Evolutionary conservation across 2,329 filamentous ascomycete genomes (phyloP), one percentile per base, ranked within the genome.

Genomic region (Ascochyta koolunga): DNA sequence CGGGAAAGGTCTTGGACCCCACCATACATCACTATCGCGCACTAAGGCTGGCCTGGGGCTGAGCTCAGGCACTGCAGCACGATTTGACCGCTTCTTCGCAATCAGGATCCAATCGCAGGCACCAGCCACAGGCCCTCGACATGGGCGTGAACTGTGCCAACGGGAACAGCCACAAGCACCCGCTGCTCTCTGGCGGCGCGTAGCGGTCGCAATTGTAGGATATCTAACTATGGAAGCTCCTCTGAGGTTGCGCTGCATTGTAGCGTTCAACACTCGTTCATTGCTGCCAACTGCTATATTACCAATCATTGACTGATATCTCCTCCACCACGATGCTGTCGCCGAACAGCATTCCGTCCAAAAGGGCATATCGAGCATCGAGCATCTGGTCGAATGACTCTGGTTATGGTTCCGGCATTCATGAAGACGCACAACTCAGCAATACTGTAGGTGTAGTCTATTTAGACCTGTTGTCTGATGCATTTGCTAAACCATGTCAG

Each of bases 381-480:
- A 71, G 69, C 40, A 69, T 69, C 29, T 70, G 66, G 64, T 68
- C 64, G 18, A 52, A 69, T 22, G 70, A 74, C 49, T 74, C 70
- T n/a, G 69, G 71, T 6, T 74, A 74, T 58, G 65, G 53, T 15
- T 64, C 68, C 5, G 62, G 58, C 25, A 55, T 54, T 7, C 41
- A 65, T 19, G 64, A 66, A 22, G 52, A 56, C 19, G 13, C 13
- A 6, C 47, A 47, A 6, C 6, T 62, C 60, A 4, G 31, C 42
- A 19, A 36, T 41, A n/a, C 29, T 58, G 27, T 52, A 52, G 51
- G 51, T 41, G 13, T 49, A 41, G 8, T 25, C 33, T 16, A 10
- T 32, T 13, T 3, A 25, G 18, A 18, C 8, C 1, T 29, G 16
- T n/a, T 15, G 5, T 16, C 7, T 15, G 7, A 13, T 11, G 15